Conservation (phyloP, 2,329 filamentous ascomycete species). For the Grosmannia clavigera region DNA sequence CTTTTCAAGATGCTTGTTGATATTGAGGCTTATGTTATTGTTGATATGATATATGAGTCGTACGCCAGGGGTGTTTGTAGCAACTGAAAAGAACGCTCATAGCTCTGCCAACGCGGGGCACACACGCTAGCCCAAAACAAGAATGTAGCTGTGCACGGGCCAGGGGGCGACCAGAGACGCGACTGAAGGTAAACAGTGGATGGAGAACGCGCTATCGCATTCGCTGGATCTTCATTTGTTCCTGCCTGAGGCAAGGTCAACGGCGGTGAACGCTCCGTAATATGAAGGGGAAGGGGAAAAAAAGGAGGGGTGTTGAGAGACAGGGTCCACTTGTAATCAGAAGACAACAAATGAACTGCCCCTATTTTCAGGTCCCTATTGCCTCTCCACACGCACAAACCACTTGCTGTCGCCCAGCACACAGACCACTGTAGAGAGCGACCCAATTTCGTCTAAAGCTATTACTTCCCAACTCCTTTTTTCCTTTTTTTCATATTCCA, state of each 20-base stretch:
- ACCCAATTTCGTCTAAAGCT: constrained; percentile 2
- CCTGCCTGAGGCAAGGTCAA: constrained; percentile 9
- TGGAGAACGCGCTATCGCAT: constrained; percentile 6
- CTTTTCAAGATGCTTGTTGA: background rate
- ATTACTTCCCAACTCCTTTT: constrained; percentile 1
- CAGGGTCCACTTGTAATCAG: constrained; percentile 3
- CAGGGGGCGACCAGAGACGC: constrained; percentile 3
- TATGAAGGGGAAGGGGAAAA: background rate
- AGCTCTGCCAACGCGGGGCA: constrained; percentile 1
- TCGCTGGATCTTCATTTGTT: background rate
- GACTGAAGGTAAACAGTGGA: constrained; percentile 5
- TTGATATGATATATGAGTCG: background rate
- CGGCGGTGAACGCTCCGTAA: background rate
- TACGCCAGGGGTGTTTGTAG: background rate
- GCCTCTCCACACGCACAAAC: constrained; percentile 1
- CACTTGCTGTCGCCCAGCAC: background rate
- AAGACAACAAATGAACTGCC: constrained; percentile 1
- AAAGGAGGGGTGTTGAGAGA: constrained; percentile 4
- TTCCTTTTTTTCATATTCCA: background rate
- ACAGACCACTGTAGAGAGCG: background rate
- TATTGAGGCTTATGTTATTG: background rate
- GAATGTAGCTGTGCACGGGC: constrained; percentile 10
- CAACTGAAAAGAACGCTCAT: background rate
- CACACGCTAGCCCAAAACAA: constrained; percentile 8
- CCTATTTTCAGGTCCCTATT: background rate